These are phyloP conservation scores for Fusarium citri DNA, from an alignment of 2,329 filamentous ascomycete species.

Conservation along the genomic window DNA sequence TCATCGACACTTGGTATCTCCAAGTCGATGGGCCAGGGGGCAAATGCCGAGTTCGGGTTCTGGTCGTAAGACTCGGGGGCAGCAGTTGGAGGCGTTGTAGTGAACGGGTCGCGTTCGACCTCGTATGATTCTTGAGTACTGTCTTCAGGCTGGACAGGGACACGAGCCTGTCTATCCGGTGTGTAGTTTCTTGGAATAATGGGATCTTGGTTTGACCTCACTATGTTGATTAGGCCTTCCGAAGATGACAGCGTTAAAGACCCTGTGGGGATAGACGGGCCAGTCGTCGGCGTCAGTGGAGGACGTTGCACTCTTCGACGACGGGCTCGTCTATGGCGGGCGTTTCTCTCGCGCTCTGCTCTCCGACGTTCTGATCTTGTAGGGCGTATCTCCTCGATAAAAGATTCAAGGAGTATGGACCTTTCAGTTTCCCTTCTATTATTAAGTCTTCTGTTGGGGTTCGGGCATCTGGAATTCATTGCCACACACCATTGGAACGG, in stretches of 20 bases:
- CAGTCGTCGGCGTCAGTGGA: not conserved
- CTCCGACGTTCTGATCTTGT: not conserved
- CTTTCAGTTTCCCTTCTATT: not conserved
- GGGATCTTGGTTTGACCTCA: not conserved
- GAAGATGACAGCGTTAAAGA: not conserved
- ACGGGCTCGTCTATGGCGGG: not conserved
- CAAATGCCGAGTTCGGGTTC: not conserved
- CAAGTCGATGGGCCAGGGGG: not conserved
- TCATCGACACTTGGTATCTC: not conserved
- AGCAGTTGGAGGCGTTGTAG: not conserved
- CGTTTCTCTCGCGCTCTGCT: not conserved
- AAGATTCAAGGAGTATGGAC: not conserved
- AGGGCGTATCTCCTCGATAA: not conserved
- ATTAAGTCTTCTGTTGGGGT: not conserved
- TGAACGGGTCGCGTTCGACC: not conserved
- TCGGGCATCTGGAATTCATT: not conserved
- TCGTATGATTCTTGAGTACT: not conserved
- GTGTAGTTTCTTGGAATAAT: not conserved
- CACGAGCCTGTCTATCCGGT: not conserved
- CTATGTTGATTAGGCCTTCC: not conserved
- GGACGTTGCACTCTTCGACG: not conserved
- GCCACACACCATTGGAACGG: not conserved
- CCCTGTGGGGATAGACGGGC: not conserved
- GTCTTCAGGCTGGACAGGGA: not conserved
- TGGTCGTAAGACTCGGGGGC: not conserved